A percentile compares a stretch with the other conserved stretches of the same genome.
phyloP scores from a whole-genome alignment of 495 filamentous ascomycete genomes.

The Amniculicola lignicola region DNA sequence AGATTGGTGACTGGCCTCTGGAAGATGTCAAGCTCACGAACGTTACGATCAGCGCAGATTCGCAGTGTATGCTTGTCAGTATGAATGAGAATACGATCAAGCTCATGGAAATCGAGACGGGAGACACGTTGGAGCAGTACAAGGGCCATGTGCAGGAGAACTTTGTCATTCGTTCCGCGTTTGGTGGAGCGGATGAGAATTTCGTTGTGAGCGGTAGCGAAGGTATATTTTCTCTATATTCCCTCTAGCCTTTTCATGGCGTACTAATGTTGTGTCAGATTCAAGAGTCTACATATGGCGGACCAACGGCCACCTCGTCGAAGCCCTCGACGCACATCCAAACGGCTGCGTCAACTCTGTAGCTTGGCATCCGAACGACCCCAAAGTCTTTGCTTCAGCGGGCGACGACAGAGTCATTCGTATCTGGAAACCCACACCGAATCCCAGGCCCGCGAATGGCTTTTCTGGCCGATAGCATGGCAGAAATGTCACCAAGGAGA shows the following conservation, averaged over 20 bases:
- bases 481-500: too few species aligned
- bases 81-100: conserved; percentile 70
- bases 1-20: conserved; percentile 68
- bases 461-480: too few species aligned
- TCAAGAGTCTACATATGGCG: conserved; percentile 85
- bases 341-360: conserved; percentile 83
- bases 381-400: conserved; percentile 83
- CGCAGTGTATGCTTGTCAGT: conserved; percentile 75
- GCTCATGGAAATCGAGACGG: conserved; percentile 71
- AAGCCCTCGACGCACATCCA: conserved; percentile 69
- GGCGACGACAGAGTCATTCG: conserved; percentile 83
- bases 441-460: too few species aligned
- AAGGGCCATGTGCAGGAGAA: conserved; percentile 66
- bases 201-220: conserved; percentile 90
- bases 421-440: conserved; percentile 52
- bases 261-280: conserved; percentile 46
- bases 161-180: conserved; percentile 74
- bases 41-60: conserved; percentile 76
- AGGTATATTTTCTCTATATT: conserved; percentile 52
- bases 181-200: conserved; percentile 87
- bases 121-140: conserved; percentile 68
- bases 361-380: conserved; percentile 81
- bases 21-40: conserved; percentile 64
- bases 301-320: conserved; percentile 69
- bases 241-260: not conserved